Conservation (phyloP, 129 eudicot species). For the Artemisia annua region DNA sequence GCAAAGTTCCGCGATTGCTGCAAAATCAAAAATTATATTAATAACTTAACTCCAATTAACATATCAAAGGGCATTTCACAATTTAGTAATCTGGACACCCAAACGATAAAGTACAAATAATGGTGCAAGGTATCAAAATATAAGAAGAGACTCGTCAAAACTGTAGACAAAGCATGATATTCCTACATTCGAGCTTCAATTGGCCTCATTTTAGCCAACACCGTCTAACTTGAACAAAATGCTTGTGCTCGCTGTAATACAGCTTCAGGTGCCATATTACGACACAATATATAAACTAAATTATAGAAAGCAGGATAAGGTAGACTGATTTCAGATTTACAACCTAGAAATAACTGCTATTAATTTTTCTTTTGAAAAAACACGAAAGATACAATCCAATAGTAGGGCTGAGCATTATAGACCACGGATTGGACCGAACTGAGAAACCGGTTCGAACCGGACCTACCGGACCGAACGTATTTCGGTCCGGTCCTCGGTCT, state of each 20-base stretch:
- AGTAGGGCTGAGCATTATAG: no score
- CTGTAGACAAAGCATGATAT: not conserved
- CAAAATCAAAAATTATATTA: slow-evolving; percentile 17
- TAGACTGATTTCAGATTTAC: no score
- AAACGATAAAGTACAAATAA: not conserved
- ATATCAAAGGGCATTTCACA: not conserved
- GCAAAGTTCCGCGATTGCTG: slow-evolving; percentile 69
- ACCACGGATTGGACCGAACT: no score
- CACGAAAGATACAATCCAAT: no score
- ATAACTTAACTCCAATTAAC: slow-evolving; percentile 1
- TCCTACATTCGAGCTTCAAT: not conserved
- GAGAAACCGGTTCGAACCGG: no score
- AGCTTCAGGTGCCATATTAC: not conserved
- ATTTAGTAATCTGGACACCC: slow-evolving; percentile 4
- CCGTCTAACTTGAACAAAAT: not conserved
- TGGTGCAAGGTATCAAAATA: not conserved
- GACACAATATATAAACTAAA: not conserved
- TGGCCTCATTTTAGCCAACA: not conserved
- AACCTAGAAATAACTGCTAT: no score
- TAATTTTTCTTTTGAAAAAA: no score
- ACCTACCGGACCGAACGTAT: no score
- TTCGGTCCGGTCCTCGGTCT: no score
- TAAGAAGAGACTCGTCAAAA: not conserved
- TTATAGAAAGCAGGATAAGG: not conserved
- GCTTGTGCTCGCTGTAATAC: not conserved